Conservation (phyloP, 2,329 filamentous ascomycete genomes). For the Trichoderma sp. region DNA sequence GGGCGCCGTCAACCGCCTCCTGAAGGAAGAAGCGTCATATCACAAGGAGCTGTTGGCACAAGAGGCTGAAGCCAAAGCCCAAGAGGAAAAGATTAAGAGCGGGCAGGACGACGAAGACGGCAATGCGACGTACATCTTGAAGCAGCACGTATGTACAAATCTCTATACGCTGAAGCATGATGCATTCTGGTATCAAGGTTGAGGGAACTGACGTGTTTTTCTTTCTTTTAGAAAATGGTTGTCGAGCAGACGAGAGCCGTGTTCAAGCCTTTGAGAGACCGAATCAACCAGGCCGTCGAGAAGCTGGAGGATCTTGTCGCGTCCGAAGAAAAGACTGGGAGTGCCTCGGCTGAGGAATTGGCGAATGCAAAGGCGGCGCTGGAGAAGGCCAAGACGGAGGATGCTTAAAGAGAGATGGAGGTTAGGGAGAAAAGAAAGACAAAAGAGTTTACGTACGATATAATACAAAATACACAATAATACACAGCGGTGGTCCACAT, state of each 20-base stretch:
- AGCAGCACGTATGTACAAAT: conserved; percentile 71
- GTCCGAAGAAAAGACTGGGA: conserved; percentile 50
- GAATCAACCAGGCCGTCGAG: conserved; percentile 68
- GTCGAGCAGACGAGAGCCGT: conserved; percentile 86
- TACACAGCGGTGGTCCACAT: background rate
- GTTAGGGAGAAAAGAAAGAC: background rate
- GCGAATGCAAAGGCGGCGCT: conserved; percentile 55
- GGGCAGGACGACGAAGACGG: conserved; percentile 57
- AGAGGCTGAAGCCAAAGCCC: conserved; percentile 65
- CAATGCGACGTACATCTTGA: conserved; percentile 76
- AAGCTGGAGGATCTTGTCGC: conserved; percentile 77
- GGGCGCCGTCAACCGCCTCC: conserved; percentile 73
- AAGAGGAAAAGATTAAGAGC: conserved; percentile 59
- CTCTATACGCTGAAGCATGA: background rate
- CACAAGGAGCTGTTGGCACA: conserved; percentile 80
- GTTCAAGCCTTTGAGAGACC: conserved; percentile 67
- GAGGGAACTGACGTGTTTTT: conserved; percentile 1
- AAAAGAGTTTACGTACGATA: background rate
- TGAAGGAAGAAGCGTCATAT: conserved; percentile 91
- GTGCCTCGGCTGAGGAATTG: conserved; percentile 47
- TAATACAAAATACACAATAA: background rate
- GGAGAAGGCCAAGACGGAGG: conserved; percentile 45
- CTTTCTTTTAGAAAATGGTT: conserved; percentile 71
- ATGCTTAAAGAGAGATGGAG: background rate
- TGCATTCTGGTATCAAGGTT: background rate